phyloP scores from a whole-genome alignment of 805 yeast species.

The Hyphopichia homilentoma region DNA sequence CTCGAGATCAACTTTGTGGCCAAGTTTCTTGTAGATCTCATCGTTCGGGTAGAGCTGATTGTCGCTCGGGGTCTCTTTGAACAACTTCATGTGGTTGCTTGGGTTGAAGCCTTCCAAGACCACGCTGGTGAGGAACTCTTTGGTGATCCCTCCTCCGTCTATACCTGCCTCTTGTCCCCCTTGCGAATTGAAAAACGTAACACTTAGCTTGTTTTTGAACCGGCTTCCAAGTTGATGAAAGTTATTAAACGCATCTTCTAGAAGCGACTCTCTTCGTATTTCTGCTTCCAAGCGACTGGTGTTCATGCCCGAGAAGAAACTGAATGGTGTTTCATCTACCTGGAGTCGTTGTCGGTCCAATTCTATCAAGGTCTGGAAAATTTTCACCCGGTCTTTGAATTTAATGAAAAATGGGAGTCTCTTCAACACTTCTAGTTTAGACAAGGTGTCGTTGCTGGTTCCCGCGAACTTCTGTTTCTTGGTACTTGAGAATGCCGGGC shows the following conservation, averaged over 20 bases:
- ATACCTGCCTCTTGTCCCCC: slow-evolving; percentile 83
- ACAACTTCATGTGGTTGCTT: slow-evolving; percentile 20
- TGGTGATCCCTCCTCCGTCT: slow-evolving; percentile 96
- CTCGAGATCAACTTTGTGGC: slow-evolving; percentile 27
- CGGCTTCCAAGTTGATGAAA: slow-evolving; percentile 50
- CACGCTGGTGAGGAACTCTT: slow-evolving; percentile 78
- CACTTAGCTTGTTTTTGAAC: slow-evolving; percentile 58
- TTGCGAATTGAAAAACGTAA: slow-evolving; percentile 66
- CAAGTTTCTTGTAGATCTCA: slow-evolving; percentile 35
- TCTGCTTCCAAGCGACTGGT: slow-evolving; percentile 39
- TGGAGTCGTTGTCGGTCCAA: slow-evolving; percentile 40
- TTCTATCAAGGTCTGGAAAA: slow-evolving; percentile 62
- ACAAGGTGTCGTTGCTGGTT: slow-evolving; percentile 6
- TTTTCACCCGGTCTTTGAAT: slow-evolving; percentile 67
- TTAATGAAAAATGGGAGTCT: slow-evolving; percentile 77
- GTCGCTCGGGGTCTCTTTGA: slow-evolving; percentile 39
- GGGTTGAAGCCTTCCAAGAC: slow-evolving; percentile 63
- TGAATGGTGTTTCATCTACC: slow-evolving; percentile 7
- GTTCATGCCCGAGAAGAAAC: slow-evolving; percentile 10
- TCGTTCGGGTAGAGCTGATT: slow-evolving; percentile 78
- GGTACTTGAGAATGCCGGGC: no score
- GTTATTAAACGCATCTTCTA: slow-evolving; percentile 69
- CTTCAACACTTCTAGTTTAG: slow-evolving; percentile 49
- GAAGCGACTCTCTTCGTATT: slow-evolving; percentile 64
- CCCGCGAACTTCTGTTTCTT: slow-evolving; percentile 2